Conservation (phyloP, 495 filamentous ascomycete genomes). For the Melanomma pulvis-pyrius region DNA sequence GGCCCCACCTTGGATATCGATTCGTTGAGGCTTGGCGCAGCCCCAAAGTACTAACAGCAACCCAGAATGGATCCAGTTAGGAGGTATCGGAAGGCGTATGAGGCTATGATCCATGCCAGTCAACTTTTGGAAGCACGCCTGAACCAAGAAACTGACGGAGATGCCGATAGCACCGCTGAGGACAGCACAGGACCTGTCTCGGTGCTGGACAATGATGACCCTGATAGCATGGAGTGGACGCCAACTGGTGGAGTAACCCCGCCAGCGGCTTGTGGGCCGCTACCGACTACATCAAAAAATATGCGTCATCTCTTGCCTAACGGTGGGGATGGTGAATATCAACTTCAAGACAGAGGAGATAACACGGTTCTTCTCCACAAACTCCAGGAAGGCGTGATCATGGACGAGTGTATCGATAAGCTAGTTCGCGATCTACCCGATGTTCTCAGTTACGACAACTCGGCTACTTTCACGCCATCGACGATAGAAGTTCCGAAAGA, state of each 20-base stretch:
- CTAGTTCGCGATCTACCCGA: constrained; percentile 34
- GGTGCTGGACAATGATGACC: constrained; percentile 19
- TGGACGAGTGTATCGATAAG: constrained; percentile 38
- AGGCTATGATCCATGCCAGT: constrained; percentile 35
- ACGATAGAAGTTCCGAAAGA: constrained; percentile 39
- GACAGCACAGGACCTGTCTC: background rate
- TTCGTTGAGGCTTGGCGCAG: background rate
- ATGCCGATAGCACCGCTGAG: background rate
- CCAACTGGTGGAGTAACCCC: constrained; percentile 11
- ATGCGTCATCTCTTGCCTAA: constrained; percentile 17
- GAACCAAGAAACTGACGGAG: constrained; percentile 4
- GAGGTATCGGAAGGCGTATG: constrained; percentile 35
- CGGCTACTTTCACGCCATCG: constrained; percentile 33
- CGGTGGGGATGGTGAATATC: constrained; percentile 12
- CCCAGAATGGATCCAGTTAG: constrained; percentile 34
- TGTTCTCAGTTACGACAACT: constrained; percentile 35
- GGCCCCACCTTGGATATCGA: background rate
- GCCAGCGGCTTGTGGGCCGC: constrained; percentile 22
- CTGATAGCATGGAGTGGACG: constrained; percentile 39
- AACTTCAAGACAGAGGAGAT: constrained; percentile 2
- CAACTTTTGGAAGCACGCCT: constrained; percentile 29
- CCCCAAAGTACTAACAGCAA: constrained; percentile 10
- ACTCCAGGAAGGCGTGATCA: constrained; percentile 28
- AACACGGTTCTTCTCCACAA: constrained; percentile 30
- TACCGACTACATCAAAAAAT: constrained; percentile 13